Base-by-base conservation (phyloP, 495 filamentous ascomycete species). In the Neurospora sp. region DNA sequence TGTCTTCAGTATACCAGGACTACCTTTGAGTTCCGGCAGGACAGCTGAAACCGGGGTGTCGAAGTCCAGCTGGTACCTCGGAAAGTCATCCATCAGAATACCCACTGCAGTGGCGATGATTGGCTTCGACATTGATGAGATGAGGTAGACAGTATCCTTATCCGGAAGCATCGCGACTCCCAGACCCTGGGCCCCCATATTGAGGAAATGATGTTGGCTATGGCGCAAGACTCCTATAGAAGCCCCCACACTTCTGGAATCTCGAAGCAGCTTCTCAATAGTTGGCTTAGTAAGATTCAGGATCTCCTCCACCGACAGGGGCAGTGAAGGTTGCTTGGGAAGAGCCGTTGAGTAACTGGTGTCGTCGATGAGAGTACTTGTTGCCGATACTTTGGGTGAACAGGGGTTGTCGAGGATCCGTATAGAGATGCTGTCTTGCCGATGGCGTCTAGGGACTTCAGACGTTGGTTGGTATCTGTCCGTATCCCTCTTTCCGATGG, bases 101-200 rank as follows among this genome's bases (percentile, higher is more conserved):
- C 75, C 82, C 5, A 84, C 71, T 2, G 79, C 75, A 10, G 78
- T 75, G 39, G 79, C 77, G 8, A 79, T 80, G 54, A 85, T 77
- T 31, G 80, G 77, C 71, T 85, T 83, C 3, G 80, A 79, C 48
- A 83, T 78, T 5, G 81, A 82, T 2, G 80, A 83, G 70, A 85
- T 77, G 42, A 80, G 74, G 70, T 84, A 83, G 3, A 78, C 73
- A 0, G 82, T 83, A 46, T 84, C 75, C 6, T 75, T n/a, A 42
- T 83, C 69, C 12, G 54, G 27, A 18, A 16, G 14, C 14, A 11
- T 7, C 8, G 75, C 1, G 1, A 39, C 35, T n/a, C 7, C 35
- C 18, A 41, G 16, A n/a, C 40, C 70, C 16, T 37, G n/a, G 3
- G 42, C 18, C 20, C 73, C 73, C 27, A 72, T 1, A 11, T 74